phyloP scores from a whole-genome alignment of 345 rosid genomes.

The Eucalyptus fibrosa region DNA sequence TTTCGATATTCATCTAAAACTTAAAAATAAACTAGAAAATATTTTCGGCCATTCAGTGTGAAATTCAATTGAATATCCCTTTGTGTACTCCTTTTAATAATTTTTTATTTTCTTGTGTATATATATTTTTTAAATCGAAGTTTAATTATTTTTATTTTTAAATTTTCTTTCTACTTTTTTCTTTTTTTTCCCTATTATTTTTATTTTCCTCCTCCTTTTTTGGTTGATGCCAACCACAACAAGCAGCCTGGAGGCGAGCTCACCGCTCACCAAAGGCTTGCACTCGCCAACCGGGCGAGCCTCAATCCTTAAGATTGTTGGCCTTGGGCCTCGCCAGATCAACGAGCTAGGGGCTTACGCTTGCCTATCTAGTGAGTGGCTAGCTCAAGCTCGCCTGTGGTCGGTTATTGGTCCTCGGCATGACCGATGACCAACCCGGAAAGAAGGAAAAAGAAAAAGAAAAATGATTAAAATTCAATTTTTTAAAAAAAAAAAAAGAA shows the following conservation, averaged over 20 bases:
- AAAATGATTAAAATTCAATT: too few relatives aligned
- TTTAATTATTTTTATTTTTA: too few relatives aligned
- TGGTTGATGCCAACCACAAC: fast-evolving
- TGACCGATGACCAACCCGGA: fast-evolving
- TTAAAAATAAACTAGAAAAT: too few relatives aligned
- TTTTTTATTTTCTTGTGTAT: too few relatives aligned
- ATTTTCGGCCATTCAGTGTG: fast-evolving
- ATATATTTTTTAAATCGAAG: too few relatives aligned
- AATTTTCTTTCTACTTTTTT: too few relatives aligned
- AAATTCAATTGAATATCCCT: too few relatives aligned
- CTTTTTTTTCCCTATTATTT: fast-evolving
- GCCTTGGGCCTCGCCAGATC: fast-evolving
- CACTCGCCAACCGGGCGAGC: fast-evolving
- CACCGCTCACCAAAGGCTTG: fast-evolving
- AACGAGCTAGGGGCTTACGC: fast-evolving
- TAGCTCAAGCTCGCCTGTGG: fast-evolving
- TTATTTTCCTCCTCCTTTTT: too few relatives aligned
- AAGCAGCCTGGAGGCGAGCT: fast-evolving
- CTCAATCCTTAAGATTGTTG: fast-evolving
- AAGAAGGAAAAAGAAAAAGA: too few relatives aligned
- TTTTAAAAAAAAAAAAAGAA: too few relatives aligned
- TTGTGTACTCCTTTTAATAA: fast-evolving
- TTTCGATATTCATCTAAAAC: fast-evolving
- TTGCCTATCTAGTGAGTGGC: too few relatives aligned
- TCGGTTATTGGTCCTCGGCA: fast-evolving